Evolutionary conservation across 2,329 filamentous ascomycete species (phyloP).

Genomic region (Aspergillus proliferans): DNA sequence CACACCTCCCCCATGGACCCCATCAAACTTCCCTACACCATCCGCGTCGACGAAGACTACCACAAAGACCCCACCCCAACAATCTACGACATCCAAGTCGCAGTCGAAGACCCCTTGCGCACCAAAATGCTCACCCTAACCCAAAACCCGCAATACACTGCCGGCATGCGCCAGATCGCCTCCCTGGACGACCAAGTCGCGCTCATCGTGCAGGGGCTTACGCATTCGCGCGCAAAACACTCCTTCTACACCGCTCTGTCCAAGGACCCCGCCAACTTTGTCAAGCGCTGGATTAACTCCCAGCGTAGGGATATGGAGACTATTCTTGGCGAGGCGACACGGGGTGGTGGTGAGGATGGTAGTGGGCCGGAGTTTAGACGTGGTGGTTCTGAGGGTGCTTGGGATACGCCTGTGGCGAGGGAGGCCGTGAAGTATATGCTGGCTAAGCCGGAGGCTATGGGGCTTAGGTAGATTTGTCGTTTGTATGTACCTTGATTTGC

Average conservation of each 20-base stretch:
- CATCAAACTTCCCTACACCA: slow-evolving; percentile 80
- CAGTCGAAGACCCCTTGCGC: slow-evolving; percentile 74
- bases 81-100: slow-evolving; percentile 82
- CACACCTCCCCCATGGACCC: slow-evolving; percentile 77
- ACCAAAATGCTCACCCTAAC: slow-evolving; percentile 60
- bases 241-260: slow-evolving; percentile 74
- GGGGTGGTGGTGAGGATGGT: slow-evolving; percentile 51
- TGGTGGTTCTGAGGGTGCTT: slow-evolving; percentile 54
- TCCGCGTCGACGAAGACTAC: slow-evolving; percentile 82
- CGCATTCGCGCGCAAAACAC: slow-evolving; percentile 82
- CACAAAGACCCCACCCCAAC: slow-evolving; percentile 67
- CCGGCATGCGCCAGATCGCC: slow-evolving; percentile 69
- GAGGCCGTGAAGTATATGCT: slow-evolving; percentile 59
- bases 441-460: slow-evolving; percentile 40
- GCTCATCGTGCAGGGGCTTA: slow-evolving; percentile 72
- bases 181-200: slow-evolving; percentile 79
- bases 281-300: slow-evolving; percentile 80
- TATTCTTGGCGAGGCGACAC: slow-evolving; percentile 72
- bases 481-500: slow-evolving; percentile 10
- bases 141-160: slow-evolving; percentile 62
- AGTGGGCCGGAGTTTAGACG: slow-evolving; percentile 40
- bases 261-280: slow-evolving; percentile 75
- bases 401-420: slow-evolving; percentile 56
- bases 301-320: slow-evolving; percentile 88
- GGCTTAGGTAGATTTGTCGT: slow-evolving; percentile 15